Evolutionary conservation across 768 basidiomycete genomes (phyloP), one percentile per base, ranked within the genome.

Genomic region (Amyloporia xantha): DNA sequence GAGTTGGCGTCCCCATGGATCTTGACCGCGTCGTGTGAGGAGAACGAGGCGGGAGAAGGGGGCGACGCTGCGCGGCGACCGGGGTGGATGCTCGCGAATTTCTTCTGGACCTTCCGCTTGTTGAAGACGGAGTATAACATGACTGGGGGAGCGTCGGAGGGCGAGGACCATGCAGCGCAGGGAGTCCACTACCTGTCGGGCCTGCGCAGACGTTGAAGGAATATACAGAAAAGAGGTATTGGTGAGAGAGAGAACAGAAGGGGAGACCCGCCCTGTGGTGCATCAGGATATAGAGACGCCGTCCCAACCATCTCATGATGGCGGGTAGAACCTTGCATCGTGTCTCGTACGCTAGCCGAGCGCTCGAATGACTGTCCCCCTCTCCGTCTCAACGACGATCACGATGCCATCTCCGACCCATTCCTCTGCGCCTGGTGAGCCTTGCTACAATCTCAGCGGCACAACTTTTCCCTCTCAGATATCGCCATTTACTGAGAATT

Each of bases 41-140:
- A 56, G 44, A 61, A 61, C 25, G 62, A 63, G 19, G 46, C 60
- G 6, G 62, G 62, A 1, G 62, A 63, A 0, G 59, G 58, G 15
- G 63, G 63, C 3, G 54, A 53, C 41, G 52, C 58, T 1, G 54
- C 47, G 13, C 63, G 57, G 2, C 52, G 49, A 7, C 48, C 28
- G 35, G 46, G 38, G n/a, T 54, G 41, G 20, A 55, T 49, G 25
- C 52, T 51, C 42, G 49, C 54, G 53, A 61, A 42, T 44, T 49
- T 53, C 41, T 55, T 55, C 55, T 58, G 53, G 5, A 51, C 52
- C 36, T 52, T 53, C 39, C 58, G 51, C 52, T 45, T 54, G 46
- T 54, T 55, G 47, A 59, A 58, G 15, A 62, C 57, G 41, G 58
- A 60, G 11, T 56, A 53, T 37, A 64, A 44, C 55, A 59, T 56